phyloP scores from a whole-genome alignment of 805 yeast genomes.

The Brettanomyces sp. region DNA sequence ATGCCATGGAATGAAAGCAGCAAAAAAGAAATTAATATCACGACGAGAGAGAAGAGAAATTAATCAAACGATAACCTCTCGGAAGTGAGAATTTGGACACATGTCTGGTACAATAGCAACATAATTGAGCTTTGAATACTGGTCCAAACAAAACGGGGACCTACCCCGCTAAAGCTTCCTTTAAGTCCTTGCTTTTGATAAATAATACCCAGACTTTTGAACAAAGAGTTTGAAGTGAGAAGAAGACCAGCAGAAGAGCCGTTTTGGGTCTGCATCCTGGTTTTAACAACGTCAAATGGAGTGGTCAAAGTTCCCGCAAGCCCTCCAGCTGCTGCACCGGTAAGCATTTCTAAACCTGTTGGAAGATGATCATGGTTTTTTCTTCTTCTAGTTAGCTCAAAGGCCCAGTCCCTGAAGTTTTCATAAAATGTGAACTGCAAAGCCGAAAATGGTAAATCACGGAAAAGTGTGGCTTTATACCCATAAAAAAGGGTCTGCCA shows the following conservation, averaged over 20 bases:
- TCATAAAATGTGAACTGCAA: conserved; percentile 95
- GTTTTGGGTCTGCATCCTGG: conserved; percentile 83
- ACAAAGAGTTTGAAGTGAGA: conserved; percentile 34
- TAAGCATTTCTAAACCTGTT: conserved; percentile 53
- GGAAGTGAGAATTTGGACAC: conserved; percentile 43
- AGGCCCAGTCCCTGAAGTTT: conserved; percentile 59
- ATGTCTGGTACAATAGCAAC: conserved; percentile 78
- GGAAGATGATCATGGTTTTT: conserved; percentile 32
- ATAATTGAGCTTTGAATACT: conserved; percentile 90
- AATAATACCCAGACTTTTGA: conserved; percentile 43
- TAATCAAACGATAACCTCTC: conserved; percentile 12
- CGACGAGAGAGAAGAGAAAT: background rate
- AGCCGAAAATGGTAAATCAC: conserved; percentile 95
- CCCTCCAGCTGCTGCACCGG: conserved; percentile 97
- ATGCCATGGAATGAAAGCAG: background rate
- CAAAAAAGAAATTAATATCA: background rate
- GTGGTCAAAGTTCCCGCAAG: conserved; percentile 84
- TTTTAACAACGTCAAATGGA: conserved; percentile 86
- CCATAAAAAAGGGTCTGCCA: conserved; percentile 72
- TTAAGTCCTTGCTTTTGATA: conserved; percentile 64
- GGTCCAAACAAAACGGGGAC: conserved; percentile 96
- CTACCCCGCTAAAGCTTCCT: conserved; percentile 89
- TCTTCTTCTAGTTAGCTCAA: conserved; percentile 19
- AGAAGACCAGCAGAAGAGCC: conserved; percentile 13
- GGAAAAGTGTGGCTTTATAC: conserved; percentile 82